Base-by-base conservation (phyloP, 1,139 yeast genomes). In the Saccharomycopsis crataegensis region DNA sequence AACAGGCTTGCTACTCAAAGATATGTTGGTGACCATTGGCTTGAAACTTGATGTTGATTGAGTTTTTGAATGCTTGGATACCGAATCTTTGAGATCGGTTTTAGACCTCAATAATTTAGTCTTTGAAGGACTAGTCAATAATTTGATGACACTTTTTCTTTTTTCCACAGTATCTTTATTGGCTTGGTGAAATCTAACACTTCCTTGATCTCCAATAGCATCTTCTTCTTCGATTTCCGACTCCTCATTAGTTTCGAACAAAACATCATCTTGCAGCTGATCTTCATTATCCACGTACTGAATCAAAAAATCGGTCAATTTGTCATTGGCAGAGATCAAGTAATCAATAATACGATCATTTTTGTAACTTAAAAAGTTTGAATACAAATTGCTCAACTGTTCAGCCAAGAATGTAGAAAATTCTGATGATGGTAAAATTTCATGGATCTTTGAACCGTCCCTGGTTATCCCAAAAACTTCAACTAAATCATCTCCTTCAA, bases 381-480 rank as follows among this genome's bases (percentile, higher is more conserved):
- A 50, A 46, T 57, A 57, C 34, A 57, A 48, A 32, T 47, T 55
- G 3, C 66, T 63, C 11, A 64, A 41, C 45, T 63, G 65, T 38
- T 64, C 67, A 5, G 66, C 61, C 14, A 66, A 12, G 51, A 58
- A 62, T 0, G 58, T 55, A 6, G 62, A 55, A 11, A 65, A 57
- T 22, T 63, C 65, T 4, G 57, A 48, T 2, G 63, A 22, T 28
- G 61, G 59, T 32, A 65, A 60, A 1, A 57, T 57, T 22, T 59
- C 60, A 3, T 57, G 52, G 14, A 59, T 56, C 6, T n/a, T 51
- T 9, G 59, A 59, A 5, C 66, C 65, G 9, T 59, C 48, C 2
- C 49, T 48, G 1, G 63, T 58, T 12, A 64, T 28, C 3, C 61
- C 60, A 34, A 47, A 34, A 9, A 67, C 49, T 31, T 58, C 53